Percentiles rank a stretch among this genome's conserved stretches.
phyloP scores from a whole-genome alignment of 129 eudicot species.

The Kitagawia praeruptora region DNA sequence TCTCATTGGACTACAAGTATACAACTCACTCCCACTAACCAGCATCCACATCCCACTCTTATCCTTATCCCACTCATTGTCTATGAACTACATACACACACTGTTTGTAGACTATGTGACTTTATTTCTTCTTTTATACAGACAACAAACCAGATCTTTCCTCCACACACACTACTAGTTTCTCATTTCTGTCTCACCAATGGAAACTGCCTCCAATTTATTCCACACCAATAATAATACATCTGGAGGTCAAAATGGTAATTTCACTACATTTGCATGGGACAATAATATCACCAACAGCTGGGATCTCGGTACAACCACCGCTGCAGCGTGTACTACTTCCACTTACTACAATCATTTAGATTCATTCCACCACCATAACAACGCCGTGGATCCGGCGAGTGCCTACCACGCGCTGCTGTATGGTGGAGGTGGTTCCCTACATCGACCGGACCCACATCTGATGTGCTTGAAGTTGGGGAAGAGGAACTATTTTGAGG shows the following conservation, averaged over 20 bases:
- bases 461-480: slow-evolving; percentile 62
- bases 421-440: slow-evolving; percentile 11
- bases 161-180: slow-evolving; percentile 8
- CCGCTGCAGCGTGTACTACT: neutral
- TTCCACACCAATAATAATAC: slow-evolving; percentile 2
- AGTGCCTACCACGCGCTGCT: neutral
- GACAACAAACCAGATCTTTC: slow-evolving; percentile 15
- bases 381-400: slow-evolving; percentile 1
- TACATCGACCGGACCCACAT: slow-evolving; percentile 40
- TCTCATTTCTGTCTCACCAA: slow-evolving; percentile 8
- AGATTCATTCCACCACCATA: neutral
- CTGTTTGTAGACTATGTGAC: no score
- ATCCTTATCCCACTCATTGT: no score
- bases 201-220: slow-evolving; percentile 46
- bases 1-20: neutral
- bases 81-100: no score
- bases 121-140: slow-evolving; percentile 19
- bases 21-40: no score
- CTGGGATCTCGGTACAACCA: slow-evolving; percentile 13
- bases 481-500: slow-evolving; percentile 53
- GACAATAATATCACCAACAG: neutral
- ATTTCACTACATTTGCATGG: slow-evolving; percentile 34
- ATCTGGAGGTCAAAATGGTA: slow-evolving; percentile 19
- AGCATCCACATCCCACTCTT: no score
- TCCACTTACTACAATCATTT: neutral